Base-by-base conservation (phyloP, 805 yeast species). In the baker's yeast (Saccharomyces cerevisiae) region DNA sequence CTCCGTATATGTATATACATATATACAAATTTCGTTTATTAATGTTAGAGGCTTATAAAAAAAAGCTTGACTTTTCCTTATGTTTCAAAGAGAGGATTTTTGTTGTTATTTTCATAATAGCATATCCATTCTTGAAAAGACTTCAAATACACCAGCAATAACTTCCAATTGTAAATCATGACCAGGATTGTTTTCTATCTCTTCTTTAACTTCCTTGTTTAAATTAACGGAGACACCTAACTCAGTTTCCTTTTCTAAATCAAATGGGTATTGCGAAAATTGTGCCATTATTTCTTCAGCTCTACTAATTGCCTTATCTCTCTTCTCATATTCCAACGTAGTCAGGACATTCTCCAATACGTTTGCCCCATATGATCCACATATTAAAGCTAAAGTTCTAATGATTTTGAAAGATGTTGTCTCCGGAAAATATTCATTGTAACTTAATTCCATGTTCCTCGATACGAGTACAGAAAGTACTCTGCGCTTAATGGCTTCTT, bases 351-450 rank as follows among this genome's bases (percentile, higher is more conserved):
- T 94, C 64, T 94, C 99, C 61, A 94, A 79, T 11, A 94, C 99
- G 68, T 90, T 94, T 47, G 97, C 99, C 29, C 98, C 97, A 67
- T 89, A 89, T 21, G 96, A 82, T 17, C 95, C 95, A 63, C 91
- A 84, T 21, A 89, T 89, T 60, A 94, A 79, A 26, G 94, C 79
- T 47, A 94, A 77, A 3, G 96, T 79, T 64, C 99, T 82, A 54
- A 94, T 76, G 65, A 81, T 77, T 60, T 84, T 81, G 74, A 80
- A 87, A 43, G 85, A 81, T 1, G 87, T 79, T 11, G 79, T 77
- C 28, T 78, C 80, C 6, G 95, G 87, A 71, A 89, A 88, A 66
- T 80, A 87, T 59, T 79, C 80, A 47, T 79, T 79, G 41, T 82
- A 76, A 59, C 73, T 74, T 30, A 84, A 65, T 55, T 76, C 78